Evolutionary conservation across 306 rosid species (phyloP).

Genomic region (Prosopis cineraria): DNA sequence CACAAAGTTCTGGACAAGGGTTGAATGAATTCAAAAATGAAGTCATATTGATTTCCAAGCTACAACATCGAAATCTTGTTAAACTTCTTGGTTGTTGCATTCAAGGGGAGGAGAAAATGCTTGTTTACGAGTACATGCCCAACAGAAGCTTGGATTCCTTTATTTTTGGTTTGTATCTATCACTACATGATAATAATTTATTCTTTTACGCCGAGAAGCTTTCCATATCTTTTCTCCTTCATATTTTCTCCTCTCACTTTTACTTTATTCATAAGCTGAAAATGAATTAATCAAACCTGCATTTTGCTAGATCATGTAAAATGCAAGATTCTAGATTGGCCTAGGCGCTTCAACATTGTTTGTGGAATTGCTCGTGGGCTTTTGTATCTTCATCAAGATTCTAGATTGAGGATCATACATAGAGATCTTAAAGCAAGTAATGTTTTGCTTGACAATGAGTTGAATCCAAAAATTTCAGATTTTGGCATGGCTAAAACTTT

Average conservation of each 20-base stretch:
- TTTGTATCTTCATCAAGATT: slow-evolving; percentile 61
- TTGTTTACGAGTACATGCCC: slow-evolving; percentile 43
- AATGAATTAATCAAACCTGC: background rate
- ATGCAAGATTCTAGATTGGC: slow-evolving; percentile 41
- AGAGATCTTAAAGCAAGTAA: slow-evolving; percentile 44
- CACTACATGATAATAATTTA: background rate
- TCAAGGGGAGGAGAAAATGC: slow-evolving; percentile 41
- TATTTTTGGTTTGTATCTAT: slow-evolving; percentile 33
- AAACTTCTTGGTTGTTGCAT: slow-evolving; percentile 40
- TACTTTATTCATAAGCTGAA: background rate
- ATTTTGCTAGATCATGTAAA: slow-evolving; percentile 36
- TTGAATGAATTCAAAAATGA: slow-evolving; percentile 42
- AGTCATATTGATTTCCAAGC: slow-evolving; percentile 40
- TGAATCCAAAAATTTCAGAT: slow-evolving; percentile 40
- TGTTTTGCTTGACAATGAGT: slow-evolving; percentile 34
- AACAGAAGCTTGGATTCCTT: slow-evolving; percentile 40
- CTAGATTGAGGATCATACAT: slow-evolving; percentile 43
- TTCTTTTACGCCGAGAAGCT: background rate
- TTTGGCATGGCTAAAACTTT: slow-evolving; percentile 47
- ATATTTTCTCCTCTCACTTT: background rate
- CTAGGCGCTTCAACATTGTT: slow-evolving; percentile 45
- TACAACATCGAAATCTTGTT: slow-evolving; percentile 42
- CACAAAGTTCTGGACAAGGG: slow-evolving; percentile 44
- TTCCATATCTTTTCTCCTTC: background rate
- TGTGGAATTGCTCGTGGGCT: slow-evolving; percentile 60